Conservation (phyloP, 495 filamentous ascomycete species). For the Parmelia sp. region DNA sequence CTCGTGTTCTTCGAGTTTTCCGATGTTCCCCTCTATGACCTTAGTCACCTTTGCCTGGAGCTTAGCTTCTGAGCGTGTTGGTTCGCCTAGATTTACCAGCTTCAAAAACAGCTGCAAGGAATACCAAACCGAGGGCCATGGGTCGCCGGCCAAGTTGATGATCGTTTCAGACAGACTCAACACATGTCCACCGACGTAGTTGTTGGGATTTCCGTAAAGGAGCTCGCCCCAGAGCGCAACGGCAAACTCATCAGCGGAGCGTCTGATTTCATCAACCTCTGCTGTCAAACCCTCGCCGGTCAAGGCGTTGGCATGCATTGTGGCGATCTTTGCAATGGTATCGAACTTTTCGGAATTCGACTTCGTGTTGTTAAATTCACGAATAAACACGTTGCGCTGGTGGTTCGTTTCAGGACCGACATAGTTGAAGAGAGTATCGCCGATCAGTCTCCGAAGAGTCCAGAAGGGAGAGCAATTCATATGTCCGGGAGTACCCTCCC, state of each 20-base stretch:
- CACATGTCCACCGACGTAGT: constrained; percentile 15
- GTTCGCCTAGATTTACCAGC: constrained; percentile 16
- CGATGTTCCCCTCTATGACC: constrained; percentile 9
- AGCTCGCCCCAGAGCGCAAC: constrained; percentile 20
- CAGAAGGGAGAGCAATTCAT: constrained; percentile 24
- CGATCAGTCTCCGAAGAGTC: constrained; percentile 24
- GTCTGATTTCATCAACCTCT: constrained; percentile 16
- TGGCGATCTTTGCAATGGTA: constrained; percentile 16
- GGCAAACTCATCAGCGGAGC: constrained; percentile 15
- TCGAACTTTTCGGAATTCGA: constrained; percentile 24
- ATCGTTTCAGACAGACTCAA: constrained; percentile 11
- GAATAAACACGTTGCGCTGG: constrained; percentile 25
- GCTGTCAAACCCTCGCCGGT: constrained; percentile 13
- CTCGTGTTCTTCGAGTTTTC: constrained; percentile 16
- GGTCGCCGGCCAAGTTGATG: constrained; percentile 14
- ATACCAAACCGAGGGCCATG: constrained; percentile 21
- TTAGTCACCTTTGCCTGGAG: constrained; percentile 10
- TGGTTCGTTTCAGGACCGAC: constrained; percentile 23
- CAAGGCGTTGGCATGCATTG: constrained; percentile 16
- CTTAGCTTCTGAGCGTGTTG: constrained; percentile 21
- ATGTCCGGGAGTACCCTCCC: constrained; percentile 20
- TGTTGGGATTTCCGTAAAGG: constrained; percentile 19
- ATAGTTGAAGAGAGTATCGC: constrained; percentile 22
- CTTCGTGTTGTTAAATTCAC: constrained; percentile 25
- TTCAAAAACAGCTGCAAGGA: constrained; percentile 19